Percentiles rank a stretch among this genome's conserved stretches.
phyloP scores from a whole-genome alignment of 1,139 yeast species.

The Lodderomyces metapsilosis region DNA sequence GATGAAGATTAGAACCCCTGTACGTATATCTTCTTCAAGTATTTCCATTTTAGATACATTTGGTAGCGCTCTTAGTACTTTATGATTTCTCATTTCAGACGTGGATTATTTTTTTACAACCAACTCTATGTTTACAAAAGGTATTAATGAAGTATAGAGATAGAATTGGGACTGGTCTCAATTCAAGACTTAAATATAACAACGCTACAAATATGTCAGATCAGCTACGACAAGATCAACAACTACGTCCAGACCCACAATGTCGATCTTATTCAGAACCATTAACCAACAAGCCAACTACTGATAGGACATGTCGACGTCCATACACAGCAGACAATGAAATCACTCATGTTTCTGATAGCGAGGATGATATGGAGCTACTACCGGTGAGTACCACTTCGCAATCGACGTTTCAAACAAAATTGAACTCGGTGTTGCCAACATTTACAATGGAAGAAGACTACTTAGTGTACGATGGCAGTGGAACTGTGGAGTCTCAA shows the following conservation, averaged over 20 bases:
- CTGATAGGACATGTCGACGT: too few species aligned
- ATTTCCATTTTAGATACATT: too few species aligned
- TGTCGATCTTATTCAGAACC: not conserved
- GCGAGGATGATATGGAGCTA: slow-evolving; percentile 16
- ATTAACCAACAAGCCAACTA: not conserved
- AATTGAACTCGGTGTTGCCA: slow-evolving; percentile 4
- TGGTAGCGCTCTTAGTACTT: too few species aligned
- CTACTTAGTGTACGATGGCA: not conserved
- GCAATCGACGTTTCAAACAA: slow-evolving; percentile 3
- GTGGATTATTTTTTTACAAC: slow-evolving; percentile 3
- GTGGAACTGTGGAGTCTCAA: slow-evolving; percentile 4
- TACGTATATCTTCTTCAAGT: too few species aligned
- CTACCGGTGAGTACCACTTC: slow-evolving; percentile 6
- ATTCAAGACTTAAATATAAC: not conserved
- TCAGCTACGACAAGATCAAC: not conserved
- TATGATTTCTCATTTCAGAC: too few species aligned
- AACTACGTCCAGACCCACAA: not conserved
- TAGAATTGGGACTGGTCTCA: not conserved
- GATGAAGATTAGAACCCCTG: too few species aligned
- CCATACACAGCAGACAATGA: slow-evolving; percentile 8
- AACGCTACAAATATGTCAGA: not conserved
- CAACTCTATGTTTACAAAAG: too few species aligned
- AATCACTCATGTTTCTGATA: slow-evolving; percentile 13
- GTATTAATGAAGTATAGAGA: not conserved
- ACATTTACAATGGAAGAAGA: not conserved